phyloP scores from a whole-genome alignment of 148 eudicot genomes.

The Vaccinium myrtillus region DNA sequence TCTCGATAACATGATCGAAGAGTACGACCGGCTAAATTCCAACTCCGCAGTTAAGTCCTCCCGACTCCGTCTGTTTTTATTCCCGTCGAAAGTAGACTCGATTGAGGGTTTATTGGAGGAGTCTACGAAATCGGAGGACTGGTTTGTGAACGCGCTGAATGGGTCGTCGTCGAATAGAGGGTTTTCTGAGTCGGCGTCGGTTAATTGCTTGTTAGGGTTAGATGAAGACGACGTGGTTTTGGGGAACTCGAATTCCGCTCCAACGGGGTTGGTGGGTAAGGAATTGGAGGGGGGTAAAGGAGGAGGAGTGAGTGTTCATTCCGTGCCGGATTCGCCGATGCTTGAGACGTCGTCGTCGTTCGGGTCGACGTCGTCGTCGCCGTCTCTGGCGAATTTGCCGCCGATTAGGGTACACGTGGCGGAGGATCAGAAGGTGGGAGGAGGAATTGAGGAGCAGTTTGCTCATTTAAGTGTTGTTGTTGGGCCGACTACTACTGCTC shows the following conservation, averaged over 20 bases:
- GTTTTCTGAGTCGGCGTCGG: slow-evolving; percentile 57
- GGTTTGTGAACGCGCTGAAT: slow-evolving; percentile 73
- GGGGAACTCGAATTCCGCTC: slow-evolving; percentile 17
- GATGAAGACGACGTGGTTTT: slow-evolving; percentile 36
- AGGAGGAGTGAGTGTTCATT: slow-evolving; percentile 39
- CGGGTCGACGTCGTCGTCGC: slow-evolving; percentile 68
- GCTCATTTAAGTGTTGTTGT: slow-evolving; percentile 17
- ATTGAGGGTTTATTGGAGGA: slow-evolving; percentile 55
- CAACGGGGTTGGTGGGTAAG: not conserved
- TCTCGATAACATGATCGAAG: slow-evolving; percentile 82
- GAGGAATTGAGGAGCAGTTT: slow-evolving; percentile 30
- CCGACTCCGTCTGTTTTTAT: slow-evolving; percentile 63
- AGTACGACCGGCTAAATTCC: slow-evolving; percentile 54
- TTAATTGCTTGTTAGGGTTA: slow-evolving; percentile 61
- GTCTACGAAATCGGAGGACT: slow-evolving; percentile 60
- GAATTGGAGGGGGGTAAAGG: slow-evolving; percentile 17
- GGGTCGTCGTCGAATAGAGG: slow-evolving; percentile 32
- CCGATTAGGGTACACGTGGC: slow-evolving; percentile 69
- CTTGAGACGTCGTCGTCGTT: slow-evolving; percentile 66
- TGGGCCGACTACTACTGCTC: not conserved
- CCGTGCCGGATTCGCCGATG: slow-evolving; percentile 80
- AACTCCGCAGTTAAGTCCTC: slow-evolving; percentile 18
- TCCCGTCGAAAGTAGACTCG: slow-evolving; percentile 42
- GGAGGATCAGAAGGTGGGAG: slow-evolving; percentile 36
- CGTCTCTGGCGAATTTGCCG: slow-evolving; percentile 62